Base-by-base conservation (phyloP, 108 stramenopile species). In the Thalassiosira profunda region DNA sequence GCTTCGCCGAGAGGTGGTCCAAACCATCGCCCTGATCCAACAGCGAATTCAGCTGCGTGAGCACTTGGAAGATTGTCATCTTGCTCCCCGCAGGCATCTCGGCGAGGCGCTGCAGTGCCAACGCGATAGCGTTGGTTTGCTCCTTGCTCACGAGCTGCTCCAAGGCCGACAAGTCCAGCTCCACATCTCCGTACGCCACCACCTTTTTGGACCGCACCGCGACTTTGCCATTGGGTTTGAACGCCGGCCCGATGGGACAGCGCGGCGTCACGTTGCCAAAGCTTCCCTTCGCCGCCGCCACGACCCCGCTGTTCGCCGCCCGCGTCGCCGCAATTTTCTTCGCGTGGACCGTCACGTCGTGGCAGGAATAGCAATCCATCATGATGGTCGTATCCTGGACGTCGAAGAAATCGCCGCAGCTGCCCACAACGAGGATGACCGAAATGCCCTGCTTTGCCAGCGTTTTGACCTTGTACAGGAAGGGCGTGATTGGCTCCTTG, bases 401-500 rank as follows among this genome's bases (percentile, higher is more conserved):
- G 72, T 92, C 93, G 58, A 98, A 94, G 79, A 92, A 98, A 71
- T 98, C 98, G 6, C 98, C 98, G 41, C 84, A 80, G 14, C 97
- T 97, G 21, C 98, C 98, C 43, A 98, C 83, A 11, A 97, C 98
- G 8, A 98, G 76, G 49, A 98, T 79, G 1, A 94, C 87, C 5
- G 93, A 95, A 5, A 98, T 84, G 28, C 84, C 86, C 20, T 84
- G 68, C 17, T 89, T 68, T 51, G 89, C 74, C 14, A 98, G 86
- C 23, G 90, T 86, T 30, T 89, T 82, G 12, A 96, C 94, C 42
- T 90, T 78, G 44, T 82, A 67, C 40, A 98, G 83, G 77, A 98
- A 97, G 4, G 98, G 98, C 10, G 94, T 97, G 61, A 98, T 98
- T 6, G 97, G 96, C 73, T 98, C 98, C 63, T 95, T 93, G 21